Evolutionary conservation across 176 grass and related monocot genomes (phyloP).

Genomic region (Bothriochloa decipiens): DNA sequence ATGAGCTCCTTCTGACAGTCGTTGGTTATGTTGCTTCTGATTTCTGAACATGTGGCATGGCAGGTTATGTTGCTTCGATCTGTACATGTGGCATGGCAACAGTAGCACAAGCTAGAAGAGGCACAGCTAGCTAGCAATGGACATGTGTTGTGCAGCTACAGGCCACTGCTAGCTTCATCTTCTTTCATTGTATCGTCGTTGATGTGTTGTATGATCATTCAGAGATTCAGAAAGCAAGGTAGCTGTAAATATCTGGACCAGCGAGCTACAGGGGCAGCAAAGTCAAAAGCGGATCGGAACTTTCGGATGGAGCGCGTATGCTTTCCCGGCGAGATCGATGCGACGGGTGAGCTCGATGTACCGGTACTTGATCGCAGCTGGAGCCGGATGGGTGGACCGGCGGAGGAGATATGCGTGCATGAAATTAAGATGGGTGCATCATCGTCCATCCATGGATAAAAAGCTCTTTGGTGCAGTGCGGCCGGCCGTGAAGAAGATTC

Average conservation of each 20-base stretch:
- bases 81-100: slow-evolving; percentile 5
- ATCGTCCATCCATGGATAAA: neutral
- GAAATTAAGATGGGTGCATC: too few species aligned
- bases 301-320: slow-evolving; percentile 10
- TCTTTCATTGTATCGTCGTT: neutral
- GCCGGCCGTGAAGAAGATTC: neutral
- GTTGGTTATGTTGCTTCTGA: neutral
- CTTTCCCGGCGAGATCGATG: slow-evolving; percentile 32
- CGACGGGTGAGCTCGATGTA: neutral
- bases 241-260: neutral
- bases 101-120: neutral
- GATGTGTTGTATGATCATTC: neutral
- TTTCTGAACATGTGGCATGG: slow-evolving; percentile 18
- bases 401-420: too few species aligned
- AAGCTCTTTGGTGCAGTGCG: neutral
- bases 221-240: slow-evolving; percentile 2
- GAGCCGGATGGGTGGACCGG: too few species aligned
- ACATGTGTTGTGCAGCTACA: slow-evolving; percentile 23
- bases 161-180: neutral
- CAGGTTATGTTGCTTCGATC: neutral
- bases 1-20: slow-evolving; percentile 38
- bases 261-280: slow-evolving; percentile 27
- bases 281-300: slow-evolving; percentile 50
- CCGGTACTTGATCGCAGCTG: too few species aligned
- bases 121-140: neutral